Conservation (phyloP, 306 rosid species). For the Chamaecrista fasciculata region DNA sequence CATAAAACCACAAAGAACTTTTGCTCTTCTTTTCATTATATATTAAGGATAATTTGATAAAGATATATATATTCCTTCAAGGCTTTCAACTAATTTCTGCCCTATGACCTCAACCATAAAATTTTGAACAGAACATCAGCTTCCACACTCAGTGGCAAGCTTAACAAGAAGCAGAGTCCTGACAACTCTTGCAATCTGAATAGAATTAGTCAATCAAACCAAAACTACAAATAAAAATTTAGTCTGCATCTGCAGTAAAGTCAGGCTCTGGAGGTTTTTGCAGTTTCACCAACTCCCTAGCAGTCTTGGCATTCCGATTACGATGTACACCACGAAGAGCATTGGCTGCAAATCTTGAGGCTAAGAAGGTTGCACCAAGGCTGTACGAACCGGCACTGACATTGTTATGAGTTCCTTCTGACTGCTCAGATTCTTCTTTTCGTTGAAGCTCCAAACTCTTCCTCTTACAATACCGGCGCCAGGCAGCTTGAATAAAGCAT, state of each 20-base stretch:
- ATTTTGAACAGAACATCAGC: slow-evolving; percentile 18
- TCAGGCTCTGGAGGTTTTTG: slow-evolving; percentile 99
- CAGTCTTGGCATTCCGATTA: slow-evolving; percentile 71
- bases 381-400: slow-evolving; percentile 64
- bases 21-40: not conserved
- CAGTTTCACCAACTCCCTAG: slow-evolving; percentile 76
- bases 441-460: slow-evolving; percentile 74
- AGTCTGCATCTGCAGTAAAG: slow-evolving; percentile 80
- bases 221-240: slow-evolving; percentile 32
- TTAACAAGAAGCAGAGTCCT: slow-evolving; percentile 24
- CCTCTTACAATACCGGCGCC: slow-evolving; percentile 92
- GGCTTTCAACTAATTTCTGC: not conserved
- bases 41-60: no score
- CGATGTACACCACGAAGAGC: slow-evolving; percentile 94
- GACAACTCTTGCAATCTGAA: slow-evolving; percentile 28
- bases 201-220: slow-evolving; percentile 28
- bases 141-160: slow-evolving; percentile 25
- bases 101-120: slow-evolving; percentile 22
- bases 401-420: slow-evolving; percentile 43
- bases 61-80: no score
- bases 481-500: slow-evolving; percentile 97
- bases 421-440: slow-evolving; percentile 67
- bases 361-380: slow-evolving; percentile 84
- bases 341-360: slow-evolving; percentile 85
- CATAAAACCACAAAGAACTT: not conserved